Evolutionary conservation across 306 rosid genomes (phyloP), one percentile per base, ranked within the genome.

Genomic region (Lagenaria siceraria): DNA sequence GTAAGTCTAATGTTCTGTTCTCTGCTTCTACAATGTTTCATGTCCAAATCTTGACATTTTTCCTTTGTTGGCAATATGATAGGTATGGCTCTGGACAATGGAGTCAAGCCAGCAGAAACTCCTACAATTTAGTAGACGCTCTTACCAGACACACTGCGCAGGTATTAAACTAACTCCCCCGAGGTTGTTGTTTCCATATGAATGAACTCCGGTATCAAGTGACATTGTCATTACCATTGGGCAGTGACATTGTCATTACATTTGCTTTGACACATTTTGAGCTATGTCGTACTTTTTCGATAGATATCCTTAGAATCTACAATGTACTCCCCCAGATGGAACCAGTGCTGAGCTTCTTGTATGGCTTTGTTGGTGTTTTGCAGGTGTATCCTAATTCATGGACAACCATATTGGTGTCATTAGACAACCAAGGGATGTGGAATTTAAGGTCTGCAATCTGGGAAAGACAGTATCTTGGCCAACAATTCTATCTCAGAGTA

Each of bases 391-490:
- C 98, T 31, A 88, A 89, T 63, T 87, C 97, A 0, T 95, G 99
- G 99, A 95, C 98, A 12, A 14, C 90, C 4, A 90, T 90, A 82
- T 81, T 89, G 83, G 96, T 92, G 76, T 92, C 99, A 6, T 79
- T 95, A 78, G 99, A 95, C 87, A 95, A 95, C 90, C 91, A 92
- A 78, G 99, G 99, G 1, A 92, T 95, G 98, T 95, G 99, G 99
- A 95, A 92, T 58, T 40, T 92, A 87, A 92, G 99, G 74, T 95
- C 99, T 1, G 91, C 99, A 51, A 83, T 87, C 51, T 95, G 97
- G 99, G 99, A 90, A 78, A 92, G 96, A 79, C 97, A 95, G 73
- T 90, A 92, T 81, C 89, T 92, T 80, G 99, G 99, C 52, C 98
- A 95, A 38, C 99, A 95, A 35, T 78, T 95, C 22, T 95, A 95